Percentiles rank a stretch among this genome's conserved stretches.
phyloP scores from a whole-genome alignment of 768 basidiomycete species.

The Podaxis sp. region DNA sequence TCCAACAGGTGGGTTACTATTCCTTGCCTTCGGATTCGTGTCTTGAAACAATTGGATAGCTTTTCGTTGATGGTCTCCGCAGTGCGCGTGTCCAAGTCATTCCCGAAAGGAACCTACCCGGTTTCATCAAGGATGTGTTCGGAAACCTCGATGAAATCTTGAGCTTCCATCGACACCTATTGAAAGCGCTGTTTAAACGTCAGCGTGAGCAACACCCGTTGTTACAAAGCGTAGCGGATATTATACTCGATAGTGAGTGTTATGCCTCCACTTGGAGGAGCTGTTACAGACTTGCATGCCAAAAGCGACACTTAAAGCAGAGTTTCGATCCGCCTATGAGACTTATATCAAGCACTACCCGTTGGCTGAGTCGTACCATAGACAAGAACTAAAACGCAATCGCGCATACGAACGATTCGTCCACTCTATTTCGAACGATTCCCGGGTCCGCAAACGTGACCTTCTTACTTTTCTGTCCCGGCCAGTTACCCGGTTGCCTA shows the following conservation, averaged over 20 bases:
- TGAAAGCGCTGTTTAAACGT: constrained; percentile 71
- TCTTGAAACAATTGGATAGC: constrained; percentile 35
- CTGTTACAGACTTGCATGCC: constrained; percentile 17
- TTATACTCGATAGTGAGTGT: constrained; percentile 73
- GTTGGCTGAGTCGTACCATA: constrained; percentile 78
- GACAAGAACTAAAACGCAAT: constrained; percentile 72
- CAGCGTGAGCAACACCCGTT: constrained; percentile 87
- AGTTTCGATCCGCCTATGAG: constrained; percentile 71
- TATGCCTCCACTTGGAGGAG: constrained; percentile 22
- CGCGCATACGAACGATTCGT: constrained; percentile 66
- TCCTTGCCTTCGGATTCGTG: not conserved
- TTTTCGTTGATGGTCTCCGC: constrained; percentile 70
- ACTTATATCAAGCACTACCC: constrained; percentile 88
- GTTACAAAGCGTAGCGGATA: constrained; percentile 79
- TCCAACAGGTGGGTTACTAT: constrained; percentile 54
- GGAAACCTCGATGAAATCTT: constrained; percentile 75
- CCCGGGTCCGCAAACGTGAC: constrained; percentile 72
- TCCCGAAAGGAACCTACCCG: constrained; percentile 47
- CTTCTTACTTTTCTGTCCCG: constrained; percentile 81
- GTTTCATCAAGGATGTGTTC: constrained; percentile 81
- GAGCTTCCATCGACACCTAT: constrained; percentile 63
- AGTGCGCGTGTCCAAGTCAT: constrained; percentile 68
- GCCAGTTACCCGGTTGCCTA: constrained; percentile 85
- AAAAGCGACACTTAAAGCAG: constrained; percentile 40
- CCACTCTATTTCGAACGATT: constrained; percentile 58